Conservation (phyloP, 805 yeast species). For the Spathaspora gorwiae region DNA sequence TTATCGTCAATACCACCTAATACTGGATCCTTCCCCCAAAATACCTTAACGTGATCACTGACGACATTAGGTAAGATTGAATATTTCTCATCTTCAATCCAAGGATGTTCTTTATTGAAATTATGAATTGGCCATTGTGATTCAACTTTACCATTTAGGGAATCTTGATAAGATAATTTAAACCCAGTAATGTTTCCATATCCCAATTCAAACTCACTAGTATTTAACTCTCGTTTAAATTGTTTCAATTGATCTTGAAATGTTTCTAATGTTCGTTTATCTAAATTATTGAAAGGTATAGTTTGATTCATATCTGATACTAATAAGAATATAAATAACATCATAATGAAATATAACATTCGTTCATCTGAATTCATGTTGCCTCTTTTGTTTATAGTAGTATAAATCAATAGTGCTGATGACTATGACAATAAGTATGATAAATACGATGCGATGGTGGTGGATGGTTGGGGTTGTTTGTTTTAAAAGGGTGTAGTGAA, state of each 20-base stretch:
- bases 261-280: conserved; percentile 12
- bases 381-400: neutral
- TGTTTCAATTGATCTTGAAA: conserved; percentile 21
- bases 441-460: too few relatives aligned
- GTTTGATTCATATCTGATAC: neutral
- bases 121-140: conserved; percentile 58
- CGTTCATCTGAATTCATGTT: neutral
- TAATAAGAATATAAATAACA: neutral
- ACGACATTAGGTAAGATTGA: conserved; percentile 60
- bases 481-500: too few relatives aligned
- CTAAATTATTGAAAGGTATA: neutral
- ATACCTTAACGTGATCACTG: conserved; percentile 39
- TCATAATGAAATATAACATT: neutral
- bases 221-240: conserved; percentile 22
- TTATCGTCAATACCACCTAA: conserved; percentile 3
- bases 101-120: conserved; percentile 37
- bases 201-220: conserved; percentile 45
- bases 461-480: too few relatives aligned
- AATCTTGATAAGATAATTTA: conserved; percentile 59
- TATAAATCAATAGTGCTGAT: too few relatives aligned
- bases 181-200: conserved; percentile 76
- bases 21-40: conserved; percentile 45
- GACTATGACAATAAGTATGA: too few relatives aligned
- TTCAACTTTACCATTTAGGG: conserved; percentile 36
- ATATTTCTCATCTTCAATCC: conserved; percentile 44